Evolutionary conservation across 2,329 filamentous ascomycete genomes (phyloP), one percentile per base, ranked within the genome.

Genomic region (Cladosporium sp.): DNA sequence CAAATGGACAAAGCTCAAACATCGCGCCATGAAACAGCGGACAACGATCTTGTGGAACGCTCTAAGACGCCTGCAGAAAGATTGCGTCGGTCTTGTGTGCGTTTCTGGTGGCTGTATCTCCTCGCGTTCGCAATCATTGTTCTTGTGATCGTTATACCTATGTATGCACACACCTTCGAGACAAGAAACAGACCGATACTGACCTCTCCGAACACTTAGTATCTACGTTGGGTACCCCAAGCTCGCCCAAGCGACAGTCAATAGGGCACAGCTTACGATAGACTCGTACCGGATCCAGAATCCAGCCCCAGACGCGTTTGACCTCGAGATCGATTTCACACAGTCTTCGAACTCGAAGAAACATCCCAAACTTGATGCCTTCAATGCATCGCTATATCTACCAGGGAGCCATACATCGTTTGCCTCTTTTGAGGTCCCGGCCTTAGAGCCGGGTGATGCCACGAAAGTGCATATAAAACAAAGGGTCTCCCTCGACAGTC

Each of bases 81-180:
- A 35, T 12, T 43, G 2, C 15, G 13, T 11, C 41, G 41, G 15
- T 43, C 41, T 42, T 59, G 58, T 46, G 49, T 43, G 27, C 57
- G 53, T 18, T 83, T 77, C 58, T 85, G 82, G 82, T 85, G 82
- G 81, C 59, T 74, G 55, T 74, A 82, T 58, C 63, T 83, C 52
- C 68, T 84, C 51, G 62, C 72, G 13, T 63, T 80, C 45, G 61
- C 76, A 50, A 56, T 73, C 53, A 65, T 81, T 38, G 63, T 77
- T 38, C 71, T 81, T 29, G 65, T 85, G 12, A 69, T 82, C 32
- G 74, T 85, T 15, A 71, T 78, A 33, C 69, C 82, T 33, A 65
- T 84, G 41, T 43, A 43, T n/a, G 41, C 9, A n/a, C n/a, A n/a
- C n/a, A n/a, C n/a, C n/a, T n/a, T n/a, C n/a, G n/a, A n/a, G n/a